A percentile compares a stretch with the other conserved stretches of the same genome.
These are phyloP conservation scores for Fusarium circinatum DNA, from an alignment of 2,329 filamentous ascomycete genomes.

Conservation along the genomic window DNA sequence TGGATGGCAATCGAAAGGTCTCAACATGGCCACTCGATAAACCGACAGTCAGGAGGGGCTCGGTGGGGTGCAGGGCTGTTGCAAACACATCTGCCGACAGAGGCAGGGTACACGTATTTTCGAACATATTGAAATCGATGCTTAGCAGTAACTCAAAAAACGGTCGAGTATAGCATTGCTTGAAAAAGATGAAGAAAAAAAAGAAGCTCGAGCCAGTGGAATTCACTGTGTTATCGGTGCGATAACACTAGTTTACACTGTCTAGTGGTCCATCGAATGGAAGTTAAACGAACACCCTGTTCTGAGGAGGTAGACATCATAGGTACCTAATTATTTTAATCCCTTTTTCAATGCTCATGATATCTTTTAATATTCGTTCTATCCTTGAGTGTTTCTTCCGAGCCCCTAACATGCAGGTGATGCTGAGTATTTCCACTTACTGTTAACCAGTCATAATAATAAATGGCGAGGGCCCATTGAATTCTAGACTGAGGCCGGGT, in stretches of 20 bases:
- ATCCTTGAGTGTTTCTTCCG: neutral
- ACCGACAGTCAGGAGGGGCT: constrained; percentile 87
- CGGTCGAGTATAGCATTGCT: neutral
- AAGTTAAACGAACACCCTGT: neutral
- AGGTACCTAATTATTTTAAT: neutral
- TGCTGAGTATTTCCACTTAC: neutral
- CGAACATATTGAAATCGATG: constrained; percentile 72
- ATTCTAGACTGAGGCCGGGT: neutral
- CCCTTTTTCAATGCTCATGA: too few species aligned
- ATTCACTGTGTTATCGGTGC: neutral
- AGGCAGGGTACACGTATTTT: constrained; percentile 90
- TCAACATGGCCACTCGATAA: constrained; percentile 87
- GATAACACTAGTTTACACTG: neutral
- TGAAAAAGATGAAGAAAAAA: neutral
- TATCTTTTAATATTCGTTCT: neutral
- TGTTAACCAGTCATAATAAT: neutral
- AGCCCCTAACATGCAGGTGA: neutral
- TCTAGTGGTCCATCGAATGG: neutral
- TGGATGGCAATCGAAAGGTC: constrained; percentile 76
- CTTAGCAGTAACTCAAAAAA: neutral
- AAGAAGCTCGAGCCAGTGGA: neutral
- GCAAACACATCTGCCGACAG: constrained; percentile 88
- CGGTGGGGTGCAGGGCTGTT: constrained; percentile 84
- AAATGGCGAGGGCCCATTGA: neutral
- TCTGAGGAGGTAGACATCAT: neutral